Conservation (phyloP, 2,329 filamentous ascomycete species). For the Tympanopsis confertula region DNA sequence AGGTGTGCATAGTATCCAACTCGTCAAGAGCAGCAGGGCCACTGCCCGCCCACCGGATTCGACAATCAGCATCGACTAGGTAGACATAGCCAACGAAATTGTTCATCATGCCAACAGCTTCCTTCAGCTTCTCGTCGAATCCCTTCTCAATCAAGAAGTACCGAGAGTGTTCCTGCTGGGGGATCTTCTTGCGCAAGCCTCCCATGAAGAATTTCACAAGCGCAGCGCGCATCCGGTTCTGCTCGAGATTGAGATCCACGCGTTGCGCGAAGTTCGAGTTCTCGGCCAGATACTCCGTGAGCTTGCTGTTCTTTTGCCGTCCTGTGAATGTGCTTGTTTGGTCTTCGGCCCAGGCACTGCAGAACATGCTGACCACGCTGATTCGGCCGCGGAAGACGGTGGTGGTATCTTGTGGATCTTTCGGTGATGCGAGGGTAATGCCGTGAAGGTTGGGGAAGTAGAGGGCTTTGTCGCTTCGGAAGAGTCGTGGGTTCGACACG, state of each 20-base stretch:
- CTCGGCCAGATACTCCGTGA: conserved; percentile 46
- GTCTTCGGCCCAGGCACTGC: conserved; percentile 71
- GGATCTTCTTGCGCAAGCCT: conserved; percentile 34
- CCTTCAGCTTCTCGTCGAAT: conserved; percentile 47
- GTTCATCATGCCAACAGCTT: conserved; percentile 65
- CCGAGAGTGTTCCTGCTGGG: conserved; percentile 39
- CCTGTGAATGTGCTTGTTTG: conserved; percentile 67
- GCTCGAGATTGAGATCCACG: conserved; percentile 81
- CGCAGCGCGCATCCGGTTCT: conserved; percentile 58
- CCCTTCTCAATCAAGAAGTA: conserved; percentile 52
- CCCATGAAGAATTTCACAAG: conserved; percentile 44
- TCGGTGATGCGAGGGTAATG: conserved; percentile 47
- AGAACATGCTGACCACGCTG: conserved; percentile 71
- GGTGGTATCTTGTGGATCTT: conserved; percentile 56
- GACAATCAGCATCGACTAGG: conserved; percentile 74
- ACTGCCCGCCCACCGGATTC: conserved; percentile 89
- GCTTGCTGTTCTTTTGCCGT: conserved; percentile 52
- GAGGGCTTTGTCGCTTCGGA: conserved; percentile 69
- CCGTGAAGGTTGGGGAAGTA: conserved; percentile 92
- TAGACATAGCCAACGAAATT: conserved; percentile 90
- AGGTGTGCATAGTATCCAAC: conserved; percentile 52
- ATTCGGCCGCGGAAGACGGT: conserved; percentile 61
- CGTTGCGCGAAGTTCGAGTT: conserved; percentile 51
- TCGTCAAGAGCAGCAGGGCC: conserved; percentile 56
- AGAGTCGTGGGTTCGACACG: conserved; percentile 70